Evolutionary conservation across 2,329 filamentous ascomycete species (phyloP).

Genomic region (Ceratocystis destructans): DNA sequence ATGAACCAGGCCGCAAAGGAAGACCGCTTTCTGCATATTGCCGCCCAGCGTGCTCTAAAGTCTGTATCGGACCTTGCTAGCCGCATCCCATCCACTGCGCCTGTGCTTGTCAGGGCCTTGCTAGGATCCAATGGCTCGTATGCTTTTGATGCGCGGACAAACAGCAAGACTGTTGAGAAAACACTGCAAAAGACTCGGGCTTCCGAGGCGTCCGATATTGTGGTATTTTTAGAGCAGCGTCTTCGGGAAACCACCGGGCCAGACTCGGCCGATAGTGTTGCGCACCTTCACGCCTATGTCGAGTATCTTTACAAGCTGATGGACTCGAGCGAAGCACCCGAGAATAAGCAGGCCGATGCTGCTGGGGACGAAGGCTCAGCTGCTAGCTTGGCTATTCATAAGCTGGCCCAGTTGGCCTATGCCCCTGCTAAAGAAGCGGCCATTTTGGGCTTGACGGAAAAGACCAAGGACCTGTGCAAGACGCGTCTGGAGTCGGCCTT

Average conservation of each 20-base stretch:
- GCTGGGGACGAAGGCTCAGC: constrained; percentile 23
- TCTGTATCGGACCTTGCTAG: constrained; percentile 52
- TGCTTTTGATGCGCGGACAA: constrained; percentile 76
- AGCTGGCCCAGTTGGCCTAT: constrained; percentile 44
- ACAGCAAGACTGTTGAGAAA: constrained; percentile 69
- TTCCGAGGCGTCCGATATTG: constrained; percentile 40
- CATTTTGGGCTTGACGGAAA: constrained; percentile 36
- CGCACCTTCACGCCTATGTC: constrained; percentile 35
- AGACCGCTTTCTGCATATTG: constrained; percentile 66
- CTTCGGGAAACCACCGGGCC: constrained; percentile 22
- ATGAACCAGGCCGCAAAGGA: constrained; percentile 69
- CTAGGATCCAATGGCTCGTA: constrained; percentile 55
- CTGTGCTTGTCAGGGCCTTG: constrained; percentile 51
- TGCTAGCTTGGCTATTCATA: constrained; percentile 33
- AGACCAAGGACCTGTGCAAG: constrained; percentile 40
- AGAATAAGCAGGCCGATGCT: constrained; percentile 26
- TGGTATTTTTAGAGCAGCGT: constrained; percentile 36
- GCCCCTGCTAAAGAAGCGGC: constrained; percentile 32
- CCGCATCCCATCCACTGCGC: constrained; percentile 43
- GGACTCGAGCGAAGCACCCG: constrained; percentile 27
- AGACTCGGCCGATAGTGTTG: constrained; percentile 12
- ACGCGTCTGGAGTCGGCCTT: constrained; percentile 44
- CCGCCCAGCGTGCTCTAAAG: constrained; percentile 63
- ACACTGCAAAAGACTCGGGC: constrained; percentile 48
- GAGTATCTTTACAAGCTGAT: constrained; percentile 42